Percentiles rank a stretch among this genome's conserved stretches.
Conservation (phyloP, 768 basidiomycete genomes). For the Lyophyllum shimeji region DNA sequence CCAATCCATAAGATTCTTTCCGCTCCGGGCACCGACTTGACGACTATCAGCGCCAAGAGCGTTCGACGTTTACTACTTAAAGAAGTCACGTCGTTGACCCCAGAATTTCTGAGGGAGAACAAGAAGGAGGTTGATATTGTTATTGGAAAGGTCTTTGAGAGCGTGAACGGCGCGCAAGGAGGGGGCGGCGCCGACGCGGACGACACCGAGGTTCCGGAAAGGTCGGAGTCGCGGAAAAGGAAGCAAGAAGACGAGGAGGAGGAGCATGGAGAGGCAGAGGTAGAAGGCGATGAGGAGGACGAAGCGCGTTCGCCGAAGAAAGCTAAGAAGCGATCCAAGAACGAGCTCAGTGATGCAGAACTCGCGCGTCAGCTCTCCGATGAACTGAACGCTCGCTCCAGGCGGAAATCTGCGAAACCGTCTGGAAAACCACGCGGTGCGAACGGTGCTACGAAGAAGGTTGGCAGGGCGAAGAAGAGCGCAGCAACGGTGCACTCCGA, state of each 20-base stretch:
- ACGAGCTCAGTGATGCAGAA: conserved; percentile 65
- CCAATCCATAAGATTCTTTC: conserved; percentile 69
- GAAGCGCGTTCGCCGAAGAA: conserved; percentile 43
- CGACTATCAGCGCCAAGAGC: conserved; percentile 83
- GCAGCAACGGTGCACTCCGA: conserved; percentile 53
- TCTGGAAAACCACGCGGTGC: conserved; percentile 35
- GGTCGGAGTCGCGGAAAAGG: conserved; percentile 33
- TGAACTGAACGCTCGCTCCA: conserved; percentile 65
- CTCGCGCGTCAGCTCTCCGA: conserved; percentile 69
- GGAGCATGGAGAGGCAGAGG: conserved; percentile 28
- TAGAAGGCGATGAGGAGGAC: conserved; percentile 29
- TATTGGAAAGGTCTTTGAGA: conserved; percentile 66
- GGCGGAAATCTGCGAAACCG: conserved; percentile 41
- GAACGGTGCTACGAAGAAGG: conserved; percentile 43
- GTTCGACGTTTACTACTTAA: conserved; percentile 75
- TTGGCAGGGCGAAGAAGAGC: conserved; percentile 50
- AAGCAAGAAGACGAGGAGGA: conserved; percentile 36
- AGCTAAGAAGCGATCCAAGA: conserved; percentile 49
- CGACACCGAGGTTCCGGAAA: conserved; percentile 19
- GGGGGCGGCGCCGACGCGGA: conserved; percentile 31
- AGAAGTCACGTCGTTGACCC: conserved; percentile 50
- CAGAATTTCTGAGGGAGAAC: conserved; percentile 62
- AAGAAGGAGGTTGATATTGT: conserved; percentile 67
- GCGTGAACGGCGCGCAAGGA: conserved; percentile 44
- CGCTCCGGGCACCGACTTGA: conserved; percentile 74